A percentile compares a stretch with the other conserved stretches of the same genome.
These are phyloP conservation scores for Trametes maxima DNA, from an alignment of 768 basidiomycete species.

Conservation along the genomic window DNA sequence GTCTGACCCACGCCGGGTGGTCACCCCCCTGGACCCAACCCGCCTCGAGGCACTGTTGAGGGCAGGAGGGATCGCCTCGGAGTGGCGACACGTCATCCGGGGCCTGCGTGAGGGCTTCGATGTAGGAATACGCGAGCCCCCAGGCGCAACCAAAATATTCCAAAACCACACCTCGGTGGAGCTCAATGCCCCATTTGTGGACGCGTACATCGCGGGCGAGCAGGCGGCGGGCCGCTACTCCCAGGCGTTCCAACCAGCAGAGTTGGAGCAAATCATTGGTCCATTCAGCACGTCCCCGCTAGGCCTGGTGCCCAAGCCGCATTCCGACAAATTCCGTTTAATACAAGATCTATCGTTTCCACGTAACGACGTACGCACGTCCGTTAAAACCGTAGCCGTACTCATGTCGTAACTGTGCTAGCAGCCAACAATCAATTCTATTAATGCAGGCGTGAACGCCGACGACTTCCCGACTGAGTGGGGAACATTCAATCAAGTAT, in stretches of 20 bases:
- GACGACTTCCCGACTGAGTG: constrained; percentile 38
- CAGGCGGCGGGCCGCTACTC: constrained; percentile 37
- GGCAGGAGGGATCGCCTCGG: constrained; percentile 18
- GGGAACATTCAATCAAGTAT: constrained; percentile 39
- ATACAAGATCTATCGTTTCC: constrained; percentile 38
- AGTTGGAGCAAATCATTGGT: constrained; percentile 38
- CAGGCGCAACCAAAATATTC: constrained; percentile 31
- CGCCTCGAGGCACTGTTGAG: constrained; percentile 20
- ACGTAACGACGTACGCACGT: constrained; percentile 11
- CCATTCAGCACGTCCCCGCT: constrained; percentile 45
- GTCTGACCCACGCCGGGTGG: constrained; percentile 37
- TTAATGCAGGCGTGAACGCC: constrained; percentile 26
- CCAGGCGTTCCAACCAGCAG: constrained; percentile 29
- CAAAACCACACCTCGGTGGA: constrained; percentile 38
- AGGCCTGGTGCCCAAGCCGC: constrained; percentile 40
- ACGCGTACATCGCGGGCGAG: constrained; percentile 37
- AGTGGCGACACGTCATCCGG: constrained; percentile 34
- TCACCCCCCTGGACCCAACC: constrained; percentile 35
- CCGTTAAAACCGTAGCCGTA: neutral
- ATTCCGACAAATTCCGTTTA: constrained; percentile 29
- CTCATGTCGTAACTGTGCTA: neutral
- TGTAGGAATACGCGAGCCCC: constrained; percentile 32
- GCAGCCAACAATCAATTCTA: constrained; percentile 10
- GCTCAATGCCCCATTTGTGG: constrained; percentile 34
- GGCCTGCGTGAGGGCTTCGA: constrained; percentile 41